Evolutionary conservation across 2,329 filamentous ascomycete species (phyloP).

Genomic region (Sporothrix euskadiensis): DNA sequence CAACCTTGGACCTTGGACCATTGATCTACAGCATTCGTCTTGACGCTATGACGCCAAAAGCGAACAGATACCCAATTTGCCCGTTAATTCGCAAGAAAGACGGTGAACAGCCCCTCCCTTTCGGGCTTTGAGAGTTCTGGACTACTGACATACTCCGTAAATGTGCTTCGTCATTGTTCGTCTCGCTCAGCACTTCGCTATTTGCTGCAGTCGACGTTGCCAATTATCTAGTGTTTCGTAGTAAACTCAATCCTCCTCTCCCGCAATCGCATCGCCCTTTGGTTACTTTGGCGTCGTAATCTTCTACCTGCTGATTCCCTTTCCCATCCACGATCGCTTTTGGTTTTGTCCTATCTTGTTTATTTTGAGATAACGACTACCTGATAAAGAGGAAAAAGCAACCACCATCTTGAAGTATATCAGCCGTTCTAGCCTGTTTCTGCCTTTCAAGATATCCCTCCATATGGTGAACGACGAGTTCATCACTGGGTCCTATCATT

Average conservation of each 20-base stretch:
- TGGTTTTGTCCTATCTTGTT: neutral
- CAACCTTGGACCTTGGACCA: neutral
- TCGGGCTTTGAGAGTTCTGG: neutral
- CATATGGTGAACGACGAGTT: neutral
- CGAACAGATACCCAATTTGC: conserved; percentile 4
- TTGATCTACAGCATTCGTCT: neutral
- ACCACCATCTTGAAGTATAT: neutral
- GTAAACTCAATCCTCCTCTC: neutral
- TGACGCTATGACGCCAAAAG: neutral
- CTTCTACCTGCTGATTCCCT: neutral
- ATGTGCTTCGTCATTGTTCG: neutral
- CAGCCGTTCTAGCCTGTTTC: neutral
- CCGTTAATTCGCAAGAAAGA: neutral
- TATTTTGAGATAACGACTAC: neutral
- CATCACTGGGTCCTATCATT: neutral
- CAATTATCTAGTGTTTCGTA: neutral
- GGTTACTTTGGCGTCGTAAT: neutral
- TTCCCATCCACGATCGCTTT: neutral
- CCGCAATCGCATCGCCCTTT: neutral
- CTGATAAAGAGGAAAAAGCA: neutral
- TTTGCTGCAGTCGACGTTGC: neutral
- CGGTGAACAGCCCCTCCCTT: neutral
- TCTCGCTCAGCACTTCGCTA: neutral
- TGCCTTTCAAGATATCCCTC: neutral
- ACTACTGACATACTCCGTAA: neutral